Evolutionary conservation across 768 basidiomycete genomes (phyloP), one percentile per base, ranked within the genome.

Genomic region (Russula earlei): DNA sequence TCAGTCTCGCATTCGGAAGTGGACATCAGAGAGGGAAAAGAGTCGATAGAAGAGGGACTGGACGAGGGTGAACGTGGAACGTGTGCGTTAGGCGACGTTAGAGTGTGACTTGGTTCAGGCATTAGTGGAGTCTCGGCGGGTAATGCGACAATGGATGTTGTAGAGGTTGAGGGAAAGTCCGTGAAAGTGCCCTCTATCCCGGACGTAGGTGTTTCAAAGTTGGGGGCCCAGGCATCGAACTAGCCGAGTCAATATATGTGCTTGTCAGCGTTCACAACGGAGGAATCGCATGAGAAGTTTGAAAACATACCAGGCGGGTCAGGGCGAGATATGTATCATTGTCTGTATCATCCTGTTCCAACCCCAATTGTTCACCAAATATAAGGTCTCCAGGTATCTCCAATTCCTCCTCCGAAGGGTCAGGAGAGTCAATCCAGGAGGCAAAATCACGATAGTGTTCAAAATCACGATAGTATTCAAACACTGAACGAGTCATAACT

Each of bases 201-300:
- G 1, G 31, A 25, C 17, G 55, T 29, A 17, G 45, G 31, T 37
- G 27, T 2, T 34, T 52, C 50, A 10, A 31, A 25, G 14, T 36
- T 36, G 14, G n/a, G 40, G 31, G 33, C 12, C 45, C 19, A 36
- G 24, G 10, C 17, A 27, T 22, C 24, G 17, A 40, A 11, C 52
- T 59, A 19, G 36, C 20, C 19, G 11, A 27, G 42, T 49, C 55
- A 58, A 25, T 5, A n/a, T 15, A 8, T 43, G 44, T 10, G 11
- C 51, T 58, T 49, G 51, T 60, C 50, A 58, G 55, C 50, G 50
- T 60, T 58, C 47, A 52, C 51, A 60, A 52, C 33, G 41, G 51
- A 42, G 40, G 36, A 44, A 41, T 19, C 22, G 11, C 22, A 25
- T 20, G 33, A 48, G 27, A 44, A 14, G 37, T 20, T 9, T 34